phyloP scores from a whole-genome alignment of 805 yeast genomes.

The Priceomyces haplophilus region DNA sequence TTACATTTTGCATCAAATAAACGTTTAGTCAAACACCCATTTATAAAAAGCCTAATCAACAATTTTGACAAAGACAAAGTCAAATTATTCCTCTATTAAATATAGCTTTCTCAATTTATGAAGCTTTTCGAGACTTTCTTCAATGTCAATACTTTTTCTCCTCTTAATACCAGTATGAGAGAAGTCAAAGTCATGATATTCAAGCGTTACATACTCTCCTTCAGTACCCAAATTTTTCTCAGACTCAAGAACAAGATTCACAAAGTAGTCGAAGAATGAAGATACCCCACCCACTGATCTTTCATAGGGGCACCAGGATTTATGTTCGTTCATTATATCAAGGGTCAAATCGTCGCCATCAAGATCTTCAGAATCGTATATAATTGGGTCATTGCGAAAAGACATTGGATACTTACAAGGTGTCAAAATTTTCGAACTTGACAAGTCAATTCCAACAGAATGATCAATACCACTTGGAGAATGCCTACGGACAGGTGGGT shows the following conservation, averaged over 20 bases:
- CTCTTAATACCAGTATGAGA: constrained; percentile 13
- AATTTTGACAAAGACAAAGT: background rate
- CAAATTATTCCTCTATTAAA: constrained; percentile 15
- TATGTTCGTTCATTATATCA: constrained; percentile 29
- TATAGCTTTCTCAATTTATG: constrained; percentile 35
- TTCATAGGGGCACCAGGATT: constrained; percentile 33
- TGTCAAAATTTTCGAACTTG: constrained; percentile 24
- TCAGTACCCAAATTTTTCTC: constrained; percentile 21
- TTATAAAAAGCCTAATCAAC: background rate
- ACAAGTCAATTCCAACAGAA: constrained; percentile 15
- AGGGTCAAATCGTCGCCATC: constrained; percentile 15
- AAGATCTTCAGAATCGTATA: constrained; percentile 9
- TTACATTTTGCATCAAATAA: background rate
- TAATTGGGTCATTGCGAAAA: constrained; percentile 3
- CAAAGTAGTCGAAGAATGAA: constrained; percentile 20
- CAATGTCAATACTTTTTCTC: constrained; percentile 24
- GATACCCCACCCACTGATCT: constrained; percentile 11
- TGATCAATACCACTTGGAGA: constrained; percentile 4
- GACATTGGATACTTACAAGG: constrained; percentile 28
- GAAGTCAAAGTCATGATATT: constrained; percentile 8
- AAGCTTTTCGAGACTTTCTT: constrained; percentile 32
- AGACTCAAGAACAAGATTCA: constrained; percentile 19
- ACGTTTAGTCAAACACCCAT: background rate
- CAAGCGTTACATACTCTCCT: constrained; percentile 20
- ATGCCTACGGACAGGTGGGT: constrained; percentile 1